Base-by-base conservation (phyloP, 768 basidiomycete species). In the Suillus decipiens region DNA sequence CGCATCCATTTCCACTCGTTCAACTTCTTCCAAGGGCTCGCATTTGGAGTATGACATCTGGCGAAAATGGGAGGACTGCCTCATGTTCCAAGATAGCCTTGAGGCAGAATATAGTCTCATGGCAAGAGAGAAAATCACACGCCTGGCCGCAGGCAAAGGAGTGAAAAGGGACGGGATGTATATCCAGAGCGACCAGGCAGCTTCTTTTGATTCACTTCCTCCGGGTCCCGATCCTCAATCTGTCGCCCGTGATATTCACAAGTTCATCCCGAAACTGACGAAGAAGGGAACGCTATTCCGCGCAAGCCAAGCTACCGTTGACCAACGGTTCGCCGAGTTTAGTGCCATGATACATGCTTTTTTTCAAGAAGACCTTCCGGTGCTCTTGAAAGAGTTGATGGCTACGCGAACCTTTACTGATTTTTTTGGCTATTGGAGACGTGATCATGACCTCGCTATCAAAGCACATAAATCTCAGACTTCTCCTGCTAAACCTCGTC, bases 151-250 rank as follows among this genome's bases (percentile, higher is more conserved):
- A 17, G 92, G 92, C 0, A 93, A 91, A 69, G 90, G 90, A 15
- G 82, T 92, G 61, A 89, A 89, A 79, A 88, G 84, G 64, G 77
- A 87, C 61, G 85, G 89, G 19, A 81, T 90, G 2, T 84, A 91
- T 63, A 82, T 89, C 63, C 84, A 86, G 63, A 82, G 86, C 37
- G 88, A 92, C 70, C 79, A 81, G 61, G 92, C 92, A 2, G 87
- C 92, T 1, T 93, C 92, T 15, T 94, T 89, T 80, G 92, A 93
- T 59, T 93, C 91, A 1, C 81, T 94, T 22, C 92, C 92, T 14
- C 89, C 89, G 8, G 92, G 91, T 9, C 92, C 92, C n/a, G 82
- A 91, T 68, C 90, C 90, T 6, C 84, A 83, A 55, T 86, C 87
- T 15, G 83, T 93, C 48, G 86, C 86, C n/a, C 82, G 79, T 58